phyloP scores from a whole-genome alignment of 1,284 basidiomycete species.

The Microbotryomycetes sp. region DNA sequence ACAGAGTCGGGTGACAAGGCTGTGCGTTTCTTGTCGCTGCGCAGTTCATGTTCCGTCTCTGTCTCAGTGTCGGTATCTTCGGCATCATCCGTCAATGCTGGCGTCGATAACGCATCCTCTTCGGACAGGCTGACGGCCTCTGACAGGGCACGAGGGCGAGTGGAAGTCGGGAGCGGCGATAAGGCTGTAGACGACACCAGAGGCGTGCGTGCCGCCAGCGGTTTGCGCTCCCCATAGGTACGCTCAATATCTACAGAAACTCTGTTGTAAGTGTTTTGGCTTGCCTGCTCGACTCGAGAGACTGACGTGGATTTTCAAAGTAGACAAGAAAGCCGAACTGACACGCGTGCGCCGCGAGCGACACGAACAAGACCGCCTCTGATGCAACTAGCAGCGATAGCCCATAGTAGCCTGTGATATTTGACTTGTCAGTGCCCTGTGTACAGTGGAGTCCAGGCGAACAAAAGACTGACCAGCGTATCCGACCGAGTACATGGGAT shows the following conservation, averaged over 20 bases:
- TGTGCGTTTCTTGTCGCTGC: slow-evolving; percentile 1
- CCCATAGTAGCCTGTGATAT: slow-evolving; percentile 66
- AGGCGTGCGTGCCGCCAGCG: slow-evolving; percentile 60
- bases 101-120: slow-evolving; percentile 47
- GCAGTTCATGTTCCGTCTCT: slow-evolving; percentile 44
- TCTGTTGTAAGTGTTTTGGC: no score
- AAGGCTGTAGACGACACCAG: not conserved
- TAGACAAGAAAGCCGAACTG: slow-evolving; percentile 95
- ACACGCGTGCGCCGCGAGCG: slow-evolving; percentile 82
- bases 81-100: slow-evolving; percentile 62
- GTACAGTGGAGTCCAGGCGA: not conserved
- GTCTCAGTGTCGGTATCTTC: slow-evolving; percentile 58
- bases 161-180: not conserved
- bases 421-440: not conserved
- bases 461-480: slow-evolving; percentile 57
- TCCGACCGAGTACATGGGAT: slow-evolving; percentile 73
- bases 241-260: slow-evolving; percentile 78
- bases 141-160: not conserved
- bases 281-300: slow-evolving; percentile 23
- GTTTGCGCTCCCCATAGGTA: slow-evolving; percentile 72
- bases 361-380: slow-evolving; percentile 87
- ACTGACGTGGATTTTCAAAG: slow-evolving; percentile 93
- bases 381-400: slow-evolving; percentile 80
- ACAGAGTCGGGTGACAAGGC: slow-evolving; percentile 1
- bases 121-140: slow-evolving; percentile 1